A percentile compares a stretch with the other conserved stretches of the same genome.
Conservation (phyloP, 1,284 basidiomycete genomes). For the Pyrrhoderma noxium region DNA sequence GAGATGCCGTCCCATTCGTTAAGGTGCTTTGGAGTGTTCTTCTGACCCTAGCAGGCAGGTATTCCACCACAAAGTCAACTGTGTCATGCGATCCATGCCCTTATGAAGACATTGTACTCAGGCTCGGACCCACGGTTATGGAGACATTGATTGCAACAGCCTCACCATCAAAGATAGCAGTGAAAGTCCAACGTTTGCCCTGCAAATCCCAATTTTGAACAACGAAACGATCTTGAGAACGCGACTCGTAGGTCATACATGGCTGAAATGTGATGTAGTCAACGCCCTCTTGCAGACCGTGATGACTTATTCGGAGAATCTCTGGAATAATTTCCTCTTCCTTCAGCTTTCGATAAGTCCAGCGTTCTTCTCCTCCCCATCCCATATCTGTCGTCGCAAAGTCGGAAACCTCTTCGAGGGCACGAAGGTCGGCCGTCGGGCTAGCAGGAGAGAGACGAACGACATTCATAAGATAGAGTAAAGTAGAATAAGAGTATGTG, state of each 20-base stretch:
- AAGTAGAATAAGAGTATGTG: constrained; percentile 1
- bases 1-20: constrained; percentile 24
- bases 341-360: constrained; percentile 46
- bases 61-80: constrained; percentile 42
- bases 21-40: constrained; percentile 35
- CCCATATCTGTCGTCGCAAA: constrained; percentile 53
- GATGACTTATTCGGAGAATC: constrained; percentile 32
- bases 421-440: constrained; percentile 40
- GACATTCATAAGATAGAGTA: constrained; percentile 26
- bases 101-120: constrained; percentile 23
- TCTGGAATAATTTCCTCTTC: constrained; percentile 43
- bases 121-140: constrained; percentile 7
- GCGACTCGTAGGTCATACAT: constrained; percentile 39
- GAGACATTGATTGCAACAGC: constrained; percentile 11
- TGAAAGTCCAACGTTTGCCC: constrained; percentile 50
- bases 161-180: constrained; percentile 55
- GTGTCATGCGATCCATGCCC: constrained; percentile 58
- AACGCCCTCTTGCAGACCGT: constrained; percentile 30
- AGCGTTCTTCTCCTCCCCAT: constrained; percentile 41
- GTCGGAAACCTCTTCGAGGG: constrained; percentile 44
- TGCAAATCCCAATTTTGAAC: constrained; percentile 48
- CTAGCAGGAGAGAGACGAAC: constrained; percentile 38
- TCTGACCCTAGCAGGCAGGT: constrained; percentile 40
- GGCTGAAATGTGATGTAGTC: constrained; percentile 56
- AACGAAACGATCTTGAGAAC: constrained; percentile 49